Percentiles rank a stretch among this genome's conserved stretches.
phyloP scores from a whole-genome alignment of 306 rosid species.

The Glycine soja region DNA sequence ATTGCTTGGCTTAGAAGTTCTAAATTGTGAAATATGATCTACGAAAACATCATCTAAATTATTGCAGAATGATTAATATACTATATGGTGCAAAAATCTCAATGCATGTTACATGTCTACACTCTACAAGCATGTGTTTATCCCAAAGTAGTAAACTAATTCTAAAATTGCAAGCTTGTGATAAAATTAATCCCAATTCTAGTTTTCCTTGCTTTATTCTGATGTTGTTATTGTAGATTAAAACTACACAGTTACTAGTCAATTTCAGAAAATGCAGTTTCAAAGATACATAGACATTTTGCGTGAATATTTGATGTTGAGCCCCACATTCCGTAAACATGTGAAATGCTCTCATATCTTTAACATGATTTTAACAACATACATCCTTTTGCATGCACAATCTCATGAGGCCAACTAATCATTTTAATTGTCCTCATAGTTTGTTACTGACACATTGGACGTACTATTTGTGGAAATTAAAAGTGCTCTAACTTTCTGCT shows the following conservation, averaged over 20 bases:
- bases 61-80: background rate
- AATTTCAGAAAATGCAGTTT: conserved; percentile 20
- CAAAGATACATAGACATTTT: conserved; percentile 24
- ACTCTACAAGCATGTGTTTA: background rate
- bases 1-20: background rate
- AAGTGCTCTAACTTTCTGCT: conserved; percentile 36
- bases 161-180: background rate
- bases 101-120: background rate
- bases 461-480: conserved; percentile 25
- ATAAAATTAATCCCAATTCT: background rate
- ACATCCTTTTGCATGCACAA: conserved; percentile 40
- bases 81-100: background rate
- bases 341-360: conserved; percentile 50
- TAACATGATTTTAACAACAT: conserved; percentile 47
- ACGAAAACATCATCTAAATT: conserved; percentile 7
- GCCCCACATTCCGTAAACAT: conserved; percentile 37
- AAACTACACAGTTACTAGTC: background rate
- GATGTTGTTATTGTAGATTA: background rate
- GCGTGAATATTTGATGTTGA: conserved; percentile 33
- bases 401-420: conserved; percentile 48
- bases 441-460: conserved; percentile 36
- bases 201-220: background rate
- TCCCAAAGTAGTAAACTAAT: background rate
- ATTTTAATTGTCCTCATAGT: conserved; percentile 14
- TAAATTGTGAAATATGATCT: background rate